Conservation (phyloP, 495 filamentous ascomycete genomes). For the Podospora fimiseda region DNA sequence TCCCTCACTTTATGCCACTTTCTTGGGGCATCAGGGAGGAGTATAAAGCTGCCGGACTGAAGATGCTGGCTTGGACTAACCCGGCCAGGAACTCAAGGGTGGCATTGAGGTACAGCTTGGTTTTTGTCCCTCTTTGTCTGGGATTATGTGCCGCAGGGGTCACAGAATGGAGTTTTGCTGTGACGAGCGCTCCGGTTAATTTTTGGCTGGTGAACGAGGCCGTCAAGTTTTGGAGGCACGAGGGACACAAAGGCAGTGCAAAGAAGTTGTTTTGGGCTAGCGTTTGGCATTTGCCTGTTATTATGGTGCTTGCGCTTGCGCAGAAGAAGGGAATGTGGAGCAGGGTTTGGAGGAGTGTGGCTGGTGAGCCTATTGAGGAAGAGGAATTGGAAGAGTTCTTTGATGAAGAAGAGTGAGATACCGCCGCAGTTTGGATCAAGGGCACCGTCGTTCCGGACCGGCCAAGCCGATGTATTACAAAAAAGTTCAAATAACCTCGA, state of each 20-base stretch:
- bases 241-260: constrained; percentile 75
- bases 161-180: constrained; percentile 81
- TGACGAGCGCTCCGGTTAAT: constrained; percentile 76
- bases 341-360: constrained; percentile 64
- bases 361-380: constrained; percentile 49
- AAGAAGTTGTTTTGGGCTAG: constrained; percentile 92
- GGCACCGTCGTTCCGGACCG: no score
- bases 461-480: neutral
- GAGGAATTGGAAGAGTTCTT: constrained; percentile 41
- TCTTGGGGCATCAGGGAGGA: constrained; percentile 84
- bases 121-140: constrained; percentile 82
- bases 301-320: constrained; percentile 83
- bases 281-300: constrained; percentile 90
- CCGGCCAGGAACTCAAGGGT: constrained; percentile 77
- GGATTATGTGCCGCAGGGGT: constrained; percentile 74
- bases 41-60: constrained; percentile 79
- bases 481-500: neutral
- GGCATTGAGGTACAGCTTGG: constrained; percentile 76
- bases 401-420: constrained; percentile 20
- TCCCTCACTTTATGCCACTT: constrained; percentile 93
- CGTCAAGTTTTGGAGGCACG: constrained; percentile 69
- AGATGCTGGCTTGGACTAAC: constrained; percentile 89
- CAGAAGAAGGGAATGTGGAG: constrained; percentile 95
- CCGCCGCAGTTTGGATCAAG: neutral
- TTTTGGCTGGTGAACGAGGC: constrained; percentile 80